phyloP scores from a whole-genome alignment of 108 stramenopile genomes.

The Mayamaea pseudoterrestris region DNA sequence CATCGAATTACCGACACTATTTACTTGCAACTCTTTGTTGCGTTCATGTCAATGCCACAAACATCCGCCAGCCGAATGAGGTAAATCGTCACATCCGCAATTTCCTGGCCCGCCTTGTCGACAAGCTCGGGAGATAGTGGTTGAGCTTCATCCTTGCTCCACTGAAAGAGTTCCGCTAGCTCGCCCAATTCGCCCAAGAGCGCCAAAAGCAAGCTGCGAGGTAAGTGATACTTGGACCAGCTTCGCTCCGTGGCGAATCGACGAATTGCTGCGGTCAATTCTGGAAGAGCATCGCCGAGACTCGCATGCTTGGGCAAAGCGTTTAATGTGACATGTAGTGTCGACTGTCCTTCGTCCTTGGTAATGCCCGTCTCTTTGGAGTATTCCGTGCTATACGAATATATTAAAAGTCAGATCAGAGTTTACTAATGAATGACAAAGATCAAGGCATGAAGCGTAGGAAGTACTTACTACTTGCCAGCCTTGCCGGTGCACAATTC shows the following conservation, averaged over 20 bases:
- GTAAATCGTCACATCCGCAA: conserved; percentile 91
- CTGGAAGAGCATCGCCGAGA: neutral
- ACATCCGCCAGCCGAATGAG: conserved; percentile 66
- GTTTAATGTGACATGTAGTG: neutral
- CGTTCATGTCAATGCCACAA: conserved; percentile 8
- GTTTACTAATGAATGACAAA: neutral
- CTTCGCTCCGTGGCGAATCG: conserved; percentile 52
- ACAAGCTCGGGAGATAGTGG: conserved; percentile 12
- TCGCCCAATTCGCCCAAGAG: conserved; percentile 88
- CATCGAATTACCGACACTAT: no score
- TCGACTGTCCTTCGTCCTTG: conserved; percentile 55
- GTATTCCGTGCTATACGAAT: conserved; percentile 79
- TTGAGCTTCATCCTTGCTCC: conserved; percentile 38
- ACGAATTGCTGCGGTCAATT: conserved; percentile 14
- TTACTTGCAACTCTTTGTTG: no score
- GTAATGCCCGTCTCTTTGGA: conserved; percentile 69
- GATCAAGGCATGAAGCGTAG: neutral
- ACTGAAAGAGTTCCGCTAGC: conserved; percentile 85
- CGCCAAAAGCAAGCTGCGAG: conserved; percentile 75
- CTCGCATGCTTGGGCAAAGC: neutral
- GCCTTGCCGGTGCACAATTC: conserved; percentile 60
- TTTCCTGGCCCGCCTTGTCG: conserved; percentile 77
- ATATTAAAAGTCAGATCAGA: conserved; percentile 55
- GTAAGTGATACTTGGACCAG: conserved; percentile 77
- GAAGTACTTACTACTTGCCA: neutral